Conservation (phyloP, 176 grass and related monocot genomes). For the Themeda triandra region DNA sequence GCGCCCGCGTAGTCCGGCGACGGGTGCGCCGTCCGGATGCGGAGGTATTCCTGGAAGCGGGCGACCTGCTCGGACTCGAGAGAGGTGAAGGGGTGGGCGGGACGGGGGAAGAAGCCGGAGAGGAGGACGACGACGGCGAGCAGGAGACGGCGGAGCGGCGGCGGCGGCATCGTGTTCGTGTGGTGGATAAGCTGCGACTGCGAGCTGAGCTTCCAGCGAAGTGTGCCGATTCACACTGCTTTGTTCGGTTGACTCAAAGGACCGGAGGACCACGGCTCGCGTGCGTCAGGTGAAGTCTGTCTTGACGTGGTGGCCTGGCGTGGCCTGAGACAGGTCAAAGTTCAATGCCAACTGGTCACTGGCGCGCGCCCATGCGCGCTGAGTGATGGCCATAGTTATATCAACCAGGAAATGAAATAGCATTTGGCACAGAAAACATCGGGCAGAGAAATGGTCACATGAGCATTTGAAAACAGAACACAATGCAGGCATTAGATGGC, state of each 20-base stretch:
- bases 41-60: constrained; percentile 73
- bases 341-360: too few species aligned
- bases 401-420: too few species aligned
- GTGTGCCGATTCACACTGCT: neutral
- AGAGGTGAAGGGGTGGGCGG: constrained; percentile 28
- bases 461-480: too few species aligned
- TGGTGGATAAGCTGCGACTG: neutral
- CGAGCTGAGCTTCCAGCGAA: neutral
- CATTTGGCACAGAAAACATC: too few species aligned
- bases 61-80: constrained; percentile 56
- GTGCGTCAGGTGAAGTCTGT: neutral
- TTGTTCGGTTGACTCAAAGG: neutral
- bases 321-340: too few species aligned
- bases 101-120: neutral
- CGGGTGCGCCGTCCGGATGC: constrained; percentile 74
- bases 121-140: constrained; percentile 3
- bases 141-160: neutral
- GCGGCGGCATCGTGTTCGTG: constrained; percentile 6
- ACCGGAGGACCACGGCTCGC: too few species aligned
- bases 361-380: too few species aligned
- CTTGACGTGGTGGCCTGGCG: too few species aligned
- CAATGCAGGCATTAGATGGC: too few species aligned
- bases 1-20: constrained; percentile 67
- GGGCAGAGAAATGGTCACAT: too few species aligned
- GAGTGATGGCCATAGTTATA: too few species aligned